A percentile compares a stretch with the other conserved stretches of the same genome.
Evolutionary conservation across 108 stramenopile genomes (phyloP).

Genomic region (Fragilaria crotonensis): DNA sequence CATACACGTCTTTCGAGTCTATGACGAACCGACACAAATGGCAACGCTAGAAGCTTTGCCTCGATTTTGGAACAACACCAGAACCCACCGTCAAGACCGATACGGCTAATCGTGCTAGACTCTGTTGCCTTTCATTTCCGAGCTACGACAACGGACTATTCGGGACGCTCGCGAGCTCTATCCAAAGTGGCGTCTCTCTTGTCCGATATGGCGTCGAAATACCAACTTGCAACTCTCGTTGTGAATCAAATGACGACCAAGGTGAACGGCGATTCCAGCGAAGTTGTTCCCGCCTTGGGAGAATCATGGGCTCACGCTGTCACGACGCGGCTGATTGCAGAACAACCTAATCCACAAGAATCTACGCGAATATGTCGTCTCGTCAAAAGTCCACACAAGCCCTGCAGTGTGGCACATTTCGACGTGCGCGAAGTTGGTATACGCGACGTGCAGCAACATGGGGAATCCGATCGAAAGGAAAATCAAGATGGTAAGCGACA

Average conservation of each 20-base stretch:
- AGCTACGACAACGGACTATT: slow-evolving; percentile 18
- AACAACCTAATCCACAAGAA: slow-evolving; percentile 8
- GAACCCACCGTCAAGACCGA: slow-evolving; percentile 14
- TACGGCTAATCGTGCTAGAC: slow-evolving; percentile 84
- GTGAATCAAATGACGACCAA: slow-evolving; percentile 95
- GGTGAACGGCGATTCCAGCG: slow-evolving; percentile 19
- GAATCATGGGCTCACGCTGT: slow-evolving; percentile 94
- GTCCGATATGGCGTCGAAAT: slow-evolving; percentile 51
- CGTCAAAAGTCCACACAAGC: slow-evolving; percentile 67
- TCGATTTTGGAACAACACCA: slow-evolving; percentile 25
- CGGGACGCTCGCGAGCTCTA: slow-evolving; percentile 59
- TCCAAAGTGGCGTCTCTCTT: slow-evolving; percentile 61
- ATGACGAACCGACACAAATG: slow-evolving; percentile 77
- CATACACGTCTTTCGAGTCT: slow-evolving; percentile 90
- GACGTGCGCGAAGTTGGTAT: slow-evolving; percentile 51
- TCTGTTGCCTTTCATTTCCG: slow-evolving; percentile 93
- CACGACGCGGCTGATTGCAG: slow-evolving; percentile 67
- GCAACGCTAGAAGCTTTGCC: slow-evolving; percentile 67
- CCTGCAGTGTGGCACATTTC: slow-evolving; percentile 49
- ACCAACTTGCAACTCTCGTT: slow-evolving; percentile 75
- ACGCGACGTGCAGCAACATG: slow-evolving; percentile 28
- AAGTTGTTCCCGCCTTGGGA: slow-evolving; percentile 84
- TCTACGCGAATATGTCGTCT: slow-evolving; percentile 38
- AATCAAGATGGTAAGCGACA: no score
- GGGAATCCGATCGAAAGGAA: no score